A percentile compares a stretch with the other conserved stretches of the same genome.
Conservation (phyloP, 2,329 filamentous ascomycete genomes). For the Bipolaris oryzae region DNA sequence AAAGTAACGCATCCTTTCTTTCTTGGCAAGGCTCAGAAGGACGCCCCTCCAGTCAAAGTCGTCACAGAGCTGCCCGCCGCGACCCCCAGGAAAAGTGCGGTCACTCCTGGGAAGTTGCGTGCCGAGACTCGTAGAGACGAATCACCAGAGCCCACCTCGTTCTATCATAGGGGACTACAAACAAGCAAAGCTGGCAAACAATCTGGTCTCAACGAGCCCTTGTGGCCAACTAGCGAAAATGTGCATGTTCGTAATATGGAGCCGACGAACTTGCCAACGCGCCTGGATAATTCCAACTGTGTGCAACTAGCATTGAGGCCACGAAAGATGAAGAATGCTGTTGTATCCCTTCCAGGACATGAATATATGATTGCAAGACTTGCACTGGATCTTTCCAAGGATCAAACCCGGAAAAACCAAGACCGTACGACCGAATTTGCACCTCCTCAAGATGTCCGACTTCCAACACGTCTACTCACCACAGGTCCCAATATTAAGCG, state of each 20-base stretch:
- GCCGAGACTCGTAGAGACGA: slow-evolving; percentile 38
- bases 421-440: slow-evolving; percentile 17
- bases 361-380: slow-evolving; percentile 37
- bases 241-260: slow-evolving; percentile 47
- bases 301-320: slow-evolving; percentile 15
- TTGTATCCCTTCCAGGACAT: slow-evolving; percentile 24
- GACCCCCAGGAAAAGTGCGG: slow-evolving; percentile 46
- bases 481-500: slow-evolving; percentile 50
- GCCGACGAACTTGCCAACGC: neutral
- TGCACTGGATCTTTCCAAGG: slow-evolving; percentile 24
- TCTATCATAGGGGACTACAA: slow-evolving; percentile 28
- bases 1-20: slow-evolving; percentile 74
- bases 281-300: neutral
- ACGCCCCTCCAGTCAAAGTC: slow-evolving; percentile 24
- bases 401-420: neutral
- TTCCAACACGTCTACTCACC: slow-evolving; percentile 46
- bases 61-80: slow-evolving; percentile 13
- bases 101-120: slow-evolving; percentile 56
- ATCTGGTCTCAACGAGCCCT: slow-evolving; percentile 68
- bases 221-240: slow-evolving; percentile 73
- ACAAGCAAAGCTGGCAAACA: slow-evolving; percentile 57
- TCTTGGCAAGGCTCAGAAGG: slow-evolving; percentile 57
- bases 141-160: slow-evolving; percentile 19
- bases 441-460: slow-evolving; percentile 33
- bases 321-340: slow-evolving; percentile 51